phyloP scores from a whole-genome alignment of 164 flowering plant genomes.

The Aristolochia fimbriata region DNA sequence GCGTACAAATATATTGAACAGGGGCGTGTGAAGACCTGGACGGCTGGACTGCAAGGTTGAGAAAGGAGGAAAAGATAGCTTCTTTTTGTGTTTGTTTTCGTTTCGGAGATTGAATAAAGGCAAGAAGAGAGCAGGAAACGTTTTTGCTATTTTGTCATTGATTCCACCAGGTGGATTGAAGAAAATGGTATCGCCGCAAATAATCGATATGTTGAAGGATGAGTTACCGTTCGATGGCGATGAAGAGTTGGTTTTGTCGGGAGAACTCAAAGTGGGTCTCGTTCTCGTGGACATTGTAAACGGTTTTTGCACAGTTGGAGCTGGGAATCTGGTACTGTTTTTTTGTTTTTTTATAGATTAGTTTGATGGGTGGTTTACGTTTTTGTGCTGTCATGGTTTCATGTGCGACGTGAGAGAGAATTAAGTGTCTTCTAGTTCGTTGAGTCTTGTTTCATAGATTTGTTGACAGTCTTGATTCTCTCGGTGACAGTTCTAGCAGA shows the following conservation, averaged over 20 bases:
- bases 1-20: no score
- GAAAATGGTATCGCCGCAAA: background rate
- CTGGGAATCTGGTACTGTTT: constrained; percentile 41
- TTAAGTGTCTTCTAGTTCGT: no score
- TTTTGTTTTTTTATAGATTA: background rate
- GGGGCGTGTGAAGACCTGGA: no score
- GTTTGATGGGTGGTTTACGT: background rate
- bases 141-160: background rate
- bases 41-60: no score
- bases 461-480: no score
- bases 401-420: no score
- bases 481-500: no score
- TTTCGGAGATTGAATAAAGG: no score
- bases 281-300: constrained; percentile 58
- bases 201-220: constrained; percentile 28
- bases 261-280: constrained; percentile 24
- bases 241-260: constrained; percentile 27
- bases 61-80: no score
- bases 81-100: no score
- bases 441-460: no score
- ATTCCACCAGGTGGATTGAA: background rate
- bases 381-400: no score
- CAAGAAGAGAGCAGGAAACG: background rate
- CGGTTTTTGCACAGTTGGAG: constrained; percentile 67
- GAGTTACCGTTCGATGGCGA: constrained; percentile 35